Percentiles rank a stretch among this genome's conserved stretches.
Conservation (phyloP, 176 grass and related monocot species). For the Oryza longistaminata region DNA sequence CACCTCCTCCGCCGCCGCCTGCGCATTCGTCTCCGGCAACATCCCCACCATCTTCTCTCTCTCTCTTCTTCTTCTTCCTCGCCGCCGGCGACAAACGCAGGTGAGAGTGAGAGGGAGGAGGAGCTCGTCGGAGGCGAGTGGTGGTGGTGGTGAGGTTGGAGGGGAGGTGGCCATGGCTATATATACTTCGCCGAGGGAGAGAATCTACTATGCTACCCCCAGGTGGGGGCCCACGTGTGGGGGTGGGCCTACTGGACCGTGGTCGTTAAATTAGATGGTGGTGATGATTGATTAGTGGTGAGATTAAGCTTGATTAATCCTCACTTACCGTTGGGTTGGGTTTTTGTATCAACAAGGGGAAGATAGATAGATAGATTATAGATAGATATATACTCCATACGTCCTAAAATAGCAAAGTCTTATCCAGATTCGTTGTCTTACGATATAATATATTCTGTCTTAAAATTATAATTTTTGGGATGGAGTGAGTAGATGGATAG, state of each 20-base stretch:
- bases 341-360: too few relatives aligned
- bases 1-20: constrained; percentile 36
- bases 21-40: constrained; percentile 44
- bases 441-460: accelerated
- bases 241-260: neutral
- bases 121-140: neutral
- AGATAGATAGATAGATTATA: too few relatives aligned
- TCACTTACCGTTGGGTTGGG: too few relatives aligned
- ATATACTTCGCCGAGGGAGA: constrained; percentile 23
- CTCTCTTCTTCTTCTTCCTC: neutral
- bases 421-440: too few relatives aligned
- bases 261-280: neutral
- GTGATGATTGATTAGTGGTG: too few relatives aligned
- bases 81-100: neutral
- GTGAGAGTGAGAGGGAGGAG: neutral
- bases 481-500: too few relatives aligned
- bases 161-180: neutral
- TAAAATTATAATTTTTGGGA: too few relatives aligned
- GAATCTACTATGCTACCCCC: neutral
- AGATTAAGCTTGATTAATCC: neutral
- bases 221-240: neutral
- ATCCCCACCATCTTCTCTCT: constrained; percentile 51
- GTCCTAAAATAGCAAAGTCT: accelerated
- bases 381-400: too few relatives aligned
- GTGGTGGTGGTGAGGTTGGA: neutral